Base-by-base conservation (phyloP, 441 rosid species). In the Arabidopsis hybrid region DNA sequence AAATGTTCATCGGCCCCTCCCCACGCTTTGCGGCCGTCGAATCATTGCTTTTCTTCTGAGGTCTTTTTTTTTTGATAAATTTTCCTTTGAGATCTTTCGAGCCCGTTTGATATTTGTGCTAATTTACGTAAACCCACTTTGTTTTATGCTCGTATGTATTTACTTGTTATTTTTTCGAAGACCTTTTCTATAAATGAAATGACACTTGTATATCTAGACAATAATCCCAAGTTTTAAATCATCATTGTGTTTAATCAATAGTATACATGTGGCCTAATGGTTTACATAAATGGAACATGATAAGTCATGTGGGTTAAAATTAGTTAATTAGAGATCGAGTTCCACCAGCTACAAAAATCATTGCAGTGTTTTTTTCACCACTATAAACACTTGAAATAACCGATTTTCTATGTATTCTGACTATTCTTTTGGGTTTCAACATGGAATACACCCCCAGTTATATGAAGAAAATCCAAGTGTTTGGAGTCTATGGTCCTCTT, bases 1-100 rank as follows among this genome's bases (percentile, higher is more conserved):
- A 76, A 55, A 62, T 63, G 79, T 61, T 61, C 60, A 52, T 52
- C 69, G 71, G 51, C 64, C 62, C 70, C 43, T 69, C 52, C 3
- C 53, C 43, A 75, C 60, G 60, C 79, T 69, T 76, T 76, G 65
- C 79, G 75, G 75, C 79, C 79, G 75, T 75, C 71, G 71, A 76
- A 63, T 76, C 71, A 76, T 69, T 69, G 60, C 71, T 60, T 75
- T 69, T 62, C n/a, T 61, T 61, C 13, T 21, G 2, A 60, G 6
- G 9, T 60, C 32, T 18, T 38, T 59, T 0, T 5, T 59, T 16
- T 35, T 7, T 17, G 4, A 38, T 60, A 17, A 6, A 5, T 6
- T 17, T 17, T 6, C 17, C 45, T 45, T 52, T n/a, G 13, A 47
- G 39, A 61, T 68, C 31, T 29, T 66, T 49, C 51, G 36, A 46